Percentiles rank a stretch among this genome's conserved stretches.
These are phyloP conservation scores for Phytophthora vignae DNA, from an alignment of 352 stramenopile species.

Conservation along the genomic window DNA sequence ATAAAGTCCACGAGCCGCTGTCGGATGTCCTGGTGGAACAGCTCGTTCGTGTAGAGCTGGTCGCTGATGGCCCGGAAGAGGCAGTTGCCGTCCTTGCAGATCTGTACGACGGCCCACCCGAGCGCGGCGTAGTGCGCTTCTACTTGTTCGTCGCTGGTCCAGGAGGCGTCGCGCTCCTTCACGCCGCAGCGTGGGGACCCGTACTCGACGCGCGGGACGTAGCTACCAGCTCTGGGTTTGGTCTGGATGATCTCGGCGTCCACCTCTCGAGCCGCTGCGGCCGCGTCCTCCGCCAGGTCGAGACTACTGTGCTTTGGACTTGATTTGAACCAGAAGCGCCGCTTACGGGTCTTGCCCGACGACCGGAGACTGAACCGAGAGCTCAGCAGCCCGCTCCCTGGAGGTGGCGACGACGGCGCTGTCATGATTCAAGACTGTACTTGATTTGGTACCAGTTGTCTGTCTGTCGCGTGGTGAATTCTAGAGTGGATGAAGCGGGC, in stretches of 20 bases:
- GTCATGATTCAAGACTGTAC: constrained; percentile 13
- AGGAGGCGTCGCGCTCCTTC: constrained; percentile 34
- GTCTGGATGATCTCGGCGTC: constrained; percentile 19
- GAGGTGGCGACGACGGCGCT: constrained; percentile 8
- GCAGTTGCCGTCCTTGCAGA: constrained; percentile 58
- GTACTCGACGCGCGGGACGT: constrained; percentile 30
- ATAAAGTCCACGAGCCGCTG: constrained; percentile 56
- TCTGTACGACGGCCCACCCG: constrained; percentile 39
- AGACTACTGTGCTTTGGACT: constrained; percentile 9
- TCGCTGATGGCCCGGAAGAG: constrained; percentile 67
- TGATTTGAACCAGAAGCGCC: constrained; percentile 39
- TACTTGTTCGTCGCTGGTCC: constrained; percentile 52
- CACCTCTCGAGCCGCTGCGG: constrained; percentile 16
- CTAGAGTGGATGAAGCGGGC: constrained; percentile 22
- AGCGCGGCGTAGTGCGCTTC: constrained; percentile 46
- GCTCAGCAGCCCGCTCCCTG: constrained; percentile 2
- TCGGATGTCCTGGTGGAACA: constrained; percentile 53
- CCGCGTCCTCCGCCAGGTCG: constrained; percentile 18
- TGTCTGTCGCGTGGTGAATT: constrained; percentile 16
- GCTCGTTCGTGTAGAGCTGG: constrained; percentile 60
- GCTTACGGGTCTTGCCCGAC: constrained; percentile 23
- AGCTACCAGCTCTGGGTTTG: constrained; percentile 14
- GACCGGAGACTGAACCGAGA: constrained; percentile 31
- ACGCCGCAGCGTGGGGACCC: constrained; percentile 5
- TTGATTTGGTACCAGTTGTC: too few species aligned